Percentiles rank a stretch among this genome's conserved stretches.
Conservation (phyloP, 257 asterid genomes). For the Solanum gracilifrons region DNA sequence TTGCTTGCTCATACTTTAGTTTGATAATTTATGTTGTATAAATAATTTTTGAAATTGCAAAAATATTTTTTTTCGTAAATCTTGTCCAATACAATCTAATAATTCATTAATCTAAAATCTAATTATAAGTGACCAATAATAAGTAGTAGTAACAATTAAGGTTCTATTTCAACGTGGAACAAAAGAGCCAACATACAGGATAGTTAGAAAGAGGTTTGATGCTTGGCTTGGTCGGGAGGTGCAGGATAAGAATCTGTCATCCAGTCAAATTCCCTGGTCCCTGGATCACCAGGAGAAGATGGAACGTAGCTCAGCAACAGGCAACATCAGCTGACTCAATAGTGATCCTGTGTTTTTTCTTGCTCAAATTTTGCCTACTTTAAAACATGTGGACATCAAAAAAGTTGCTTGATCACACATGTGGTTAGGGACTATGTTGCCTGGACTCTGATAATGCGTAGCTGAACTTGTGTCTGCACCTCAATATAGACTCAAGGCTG, state of each 20-base stretch:
- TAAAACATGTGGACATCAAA: not conserved
- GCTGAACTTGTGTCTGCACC: not conserved
- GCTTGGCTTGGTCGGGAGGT: not conserved
- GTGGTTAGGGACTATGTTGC: not conserved
- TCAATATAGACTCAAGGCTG: not conserved
- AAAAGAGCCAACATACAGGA: not conserved
- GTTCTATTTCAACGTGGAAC: not conserved
- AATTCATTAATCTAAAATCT: not conserved
- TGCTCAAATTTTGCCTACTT: not conserved
- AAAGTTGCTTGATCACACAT: not conserved
- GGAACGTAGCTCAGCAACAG: not conserved
- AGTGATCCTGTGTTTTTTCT: not conserved
- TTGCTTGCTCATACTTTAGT: not conserved
- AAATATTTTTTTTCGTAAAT: not conserved
- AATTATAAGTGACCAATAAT: not conserved
- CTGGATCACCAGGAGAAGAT: not conserved
- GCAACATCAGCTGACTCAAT: not conserved
- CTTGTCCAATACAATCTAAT: not conserved
- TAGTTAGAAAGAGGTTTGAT: not conserved
- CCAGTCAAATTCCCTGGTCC: not conserved
- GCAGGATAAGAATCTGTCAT: not conserved
- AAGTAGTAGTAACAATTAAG: not conserved
- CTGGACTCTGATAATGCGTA: too few species aligned
- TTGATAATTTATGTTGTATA: not conserved
- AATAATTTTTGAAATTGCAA: too few species aligned